A percentile compares a stretch with the other conserved stretches of the same genome.
These are phyloP conservation scores for Tuber magnatum DNA, from an alignment of 495 filamentous ascomycete genomes.

Conservation along the genomic window DNA sequence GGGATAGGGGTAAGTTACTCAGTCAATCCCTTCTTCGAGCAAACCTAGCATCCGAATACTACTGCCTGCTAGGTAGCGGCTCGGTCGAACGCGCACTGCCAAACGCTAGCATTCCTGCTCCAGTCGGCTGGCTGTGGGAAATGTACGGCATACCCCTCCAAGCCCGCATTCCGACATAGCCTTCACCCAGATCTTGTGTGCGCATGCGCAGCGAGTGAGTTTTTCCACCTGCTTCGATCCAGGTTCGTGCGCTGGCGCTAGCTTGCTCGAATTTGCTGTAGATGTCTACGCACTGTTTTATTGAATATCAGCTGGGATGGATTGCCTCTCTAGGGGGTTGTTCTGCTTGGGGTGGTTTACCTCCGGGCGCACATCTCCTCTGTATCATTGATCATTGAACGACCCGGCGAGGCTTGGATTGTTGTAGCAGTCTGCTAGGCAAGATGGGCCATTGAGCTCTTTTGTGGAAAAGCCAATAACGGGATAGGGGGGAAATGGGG, in stretches of 20 bases:
- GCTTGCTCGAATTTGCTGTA: slow-evolving; percentile 6
- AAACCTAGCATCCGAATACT: slow-evolving; percentile 15
- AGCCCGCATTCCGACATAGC: slow-evolving; percentile 18
- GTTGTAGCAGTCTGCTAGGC: slow-evolving; percentile 13
- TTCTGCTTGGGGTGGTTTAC: not conserved
- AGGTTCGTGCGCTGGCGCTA: not conserved
- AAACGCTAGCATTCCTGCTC: not conserved
- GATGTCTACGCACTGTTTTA: slow-evolving; percentile 11
- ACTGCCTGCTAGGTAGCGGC: not conserved
- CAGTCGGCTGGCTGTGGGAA: not conserved
- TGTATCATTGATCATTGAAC: slow-evolving; percentile 10
- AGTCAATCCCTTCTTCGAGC: slow-evolving; percentile 19
- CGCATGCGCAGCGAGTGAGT: slow-evolving; percentile 13
- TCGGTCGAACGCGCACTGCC: not conserved
- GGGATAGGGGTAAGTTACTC: slow-evolving; percentile 16
- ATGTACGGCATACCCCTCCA: not conserved
- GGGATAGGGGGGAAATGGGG: not conserved
- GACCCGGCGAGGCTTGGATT: slow-evolving; percentile 6
- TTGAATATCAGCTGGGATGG: not conserved
- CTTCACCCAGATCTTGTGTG: slow-evolving; percentile 13
- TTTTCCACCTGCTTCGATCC: slow-evolving; percentile 10
- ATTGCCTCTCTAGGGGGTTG: not conserved
- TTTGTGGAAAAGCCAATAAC: not conserved
- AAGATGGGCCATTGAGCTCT: slow-evolving; percentile 3
- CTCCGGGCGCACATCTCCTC: slow-evolving; percentile 11